Base-by-base conservation (phyloP, 1,284 basidiomycete species). In the Sutorius eximius region DNA sequence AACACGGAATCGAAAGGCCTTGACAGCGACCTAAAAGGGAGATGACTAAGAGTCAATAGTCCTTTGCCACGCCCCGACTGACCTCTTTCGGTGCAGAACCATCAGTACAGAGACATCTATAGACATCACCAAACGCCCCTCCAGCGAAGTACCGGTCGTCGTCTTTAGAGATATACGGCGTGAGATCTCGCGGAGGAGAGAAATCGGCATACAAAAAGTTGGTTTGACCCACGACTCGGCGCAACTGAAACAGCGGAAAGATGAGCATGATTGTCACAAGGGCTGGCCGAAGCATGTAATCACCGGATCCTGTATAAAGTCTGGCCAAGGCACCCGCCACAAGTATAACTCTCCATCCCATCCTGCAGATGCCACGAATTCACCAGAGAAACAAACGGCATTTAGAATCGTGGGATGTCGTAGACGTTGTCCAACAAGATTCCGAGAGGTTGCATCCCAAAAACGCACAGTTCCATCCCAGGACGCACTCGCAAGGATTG, bases 21-120 rank as follows among this genome's bases (percentile, higher is more conserved):
- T 59, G 12, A 61, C 62, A 3, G 60, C 61, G 10, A 61, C 60
- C 60, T 61, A 8, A 27, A 27, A 27, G 5, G 24, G 3, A 27
- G 24, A 27, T 27, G 24, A 27, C 24, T 27, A 27, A 27, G 24
- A 27, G 24, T 27, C 24, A 27, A 27, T 27, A 3, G 5, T 27
- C 24, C 24, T 27, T 27, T 27, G 3, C 24, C 24, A 27, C 5
- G 24, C 24, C 24, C 6, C 24, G 24, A 27, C 24, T 27, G 16
- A 42, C 40, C 22, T 42, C 15, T 27, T 42, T 42, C 20, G 40
- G 20, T 27, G 8, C 9, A 0, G 15, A 42, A 42, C 40, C 40
- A 22, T 15, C 5, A 27, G 15, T 42, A 8, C 24, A 42, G 12
- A 13, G 22, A 42, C 40, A 42, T 16, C 24, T 42, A 42, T 27